Base-by-base conservation (phyloP, 1,284 basidiomycete genomes). In the Trichosporon sp. region DNA sequence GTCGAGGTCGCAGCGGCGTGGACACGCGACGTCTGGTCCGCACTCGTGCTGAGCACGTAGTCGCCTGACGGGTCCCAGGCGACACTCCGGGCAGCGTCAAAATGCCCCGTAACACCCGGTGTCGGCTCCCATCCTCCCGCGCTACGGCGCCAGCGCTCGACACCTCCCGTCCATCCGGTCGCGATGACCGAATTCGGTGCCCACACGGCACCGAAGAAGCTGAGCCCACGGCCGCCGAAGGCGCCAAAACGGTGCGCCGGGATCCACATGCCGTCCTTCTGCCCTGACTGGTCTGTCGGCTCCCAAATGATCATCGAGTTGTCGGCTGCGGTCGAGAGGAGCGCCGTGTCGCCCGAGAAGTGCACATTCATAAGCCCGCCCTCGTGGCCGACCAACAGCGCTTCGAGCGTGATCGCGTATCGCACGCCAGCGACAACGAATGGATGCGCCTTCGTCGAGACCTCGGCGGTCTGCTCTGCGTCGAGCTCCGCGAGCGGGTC, bases 91-190 rank as follows among this genome's bases (percentile, higher is more conserved):
- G 96, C 92, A 4, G 90, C 87, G 0, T 90, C 91, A 68, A 86
- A 89, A 81, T 98, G 95, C 0, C 95, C 95, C 12, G 88, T 89
- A 65, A 93, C 86, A 0, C 92, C 93, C n/a, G 89, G 88, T 1
- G 87, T 80, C 77, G 96, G 91, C 56, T 82, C 84, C 95, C 95
- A 98, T 6, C 83, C 83, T 66, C 88, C 87, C 0, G 80, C 80
- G 1, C 31, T 64, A 11, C 71, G 61, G 1, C 75, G 83, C 95
- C 95, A 98, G 65, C 92, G 87, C 78, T 95, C 88, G 90, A 93
- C 94, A 2, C 92, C 92, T 35, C 96, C 95, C 66, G 90, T 90
- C 95, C 96, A 98, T 0, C 94, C 95, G 88, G 91, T 92, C 0
- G 91, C 92, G 11, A 95, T 79, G 0, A 90, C 91, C 48, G 91